These are phyloP conservation scores for Pestalotiopsis sp. DNA, from an alignment of 2,329 filamentous ascomycete species.

Conservation along the genomic window DNA sequence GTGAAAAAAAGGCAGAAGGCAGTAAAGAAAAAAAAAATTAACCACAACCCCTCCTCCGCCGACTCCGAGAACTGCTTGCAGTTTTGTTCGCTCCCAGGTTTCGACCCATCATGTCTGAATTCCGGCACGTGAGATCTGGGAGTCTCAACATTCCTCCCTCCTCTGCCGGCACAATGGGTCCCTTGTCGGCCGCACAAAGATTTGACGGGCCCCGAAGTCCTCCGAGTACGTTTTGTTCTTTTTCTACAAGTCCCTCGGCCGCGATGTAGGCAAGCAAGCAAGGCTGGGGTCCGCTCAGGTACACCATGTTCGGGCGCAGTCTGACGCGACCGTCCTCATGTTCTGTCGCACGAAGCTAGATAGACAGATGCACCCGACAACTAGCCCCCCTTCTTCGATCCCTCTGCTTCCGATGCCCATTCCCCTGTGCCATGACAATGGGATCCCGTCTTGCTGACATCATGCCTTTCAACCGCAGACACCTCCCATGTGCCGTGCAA, in stretches of 20 bases:
- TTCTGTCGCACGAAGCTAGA: slow-evolving; percentile 2
- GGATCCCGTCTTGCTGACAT: slow-evolving; percentile 6
- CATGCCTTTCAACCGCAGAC: slow-evolving; percentile 54
- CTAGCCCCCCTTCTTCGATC: background rate
- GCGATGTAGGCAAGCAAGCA: background rate
- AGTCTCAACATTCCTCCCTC: slow-evolving; percentile 55
- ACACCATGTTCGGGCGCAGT: background rate
- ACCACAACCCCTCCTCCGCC: background rate
- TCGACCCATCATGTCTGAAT: slow-evolving; percentile 46
- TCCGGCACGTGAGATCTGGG: slow-evolving; percentile 59
- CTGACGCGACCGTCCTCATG: background rate
- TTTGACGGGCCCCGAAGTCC: slow-evolving; percentile 66
- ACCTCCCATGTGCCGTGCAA: slow-evolving; percentile 98
- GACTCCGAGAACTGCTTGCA: background rate
- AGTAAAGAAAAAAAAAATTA: background rate
- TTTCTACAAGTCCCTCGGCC: background rate
- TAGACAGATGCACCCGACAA: background rate
- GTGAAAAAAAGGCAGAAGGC: background rate
- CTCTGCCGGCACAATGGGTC: slow-evolving; percentile 35
- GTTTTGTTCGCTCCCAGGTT: slow-evolving; percentile 10
- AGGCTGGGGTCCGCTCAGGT: background rate
- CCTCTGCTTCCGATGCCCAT: background rate
- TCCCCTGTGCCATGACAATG: slow-evolving; percentile 10
- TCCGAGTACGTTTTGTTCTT: slow-evolving; percentile 53
- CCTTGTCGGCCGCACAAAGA: slow-evolving; percentile 40